Conservation (phyloP, 805 yeast species). For the Lipomyces yamadae region DNA sequence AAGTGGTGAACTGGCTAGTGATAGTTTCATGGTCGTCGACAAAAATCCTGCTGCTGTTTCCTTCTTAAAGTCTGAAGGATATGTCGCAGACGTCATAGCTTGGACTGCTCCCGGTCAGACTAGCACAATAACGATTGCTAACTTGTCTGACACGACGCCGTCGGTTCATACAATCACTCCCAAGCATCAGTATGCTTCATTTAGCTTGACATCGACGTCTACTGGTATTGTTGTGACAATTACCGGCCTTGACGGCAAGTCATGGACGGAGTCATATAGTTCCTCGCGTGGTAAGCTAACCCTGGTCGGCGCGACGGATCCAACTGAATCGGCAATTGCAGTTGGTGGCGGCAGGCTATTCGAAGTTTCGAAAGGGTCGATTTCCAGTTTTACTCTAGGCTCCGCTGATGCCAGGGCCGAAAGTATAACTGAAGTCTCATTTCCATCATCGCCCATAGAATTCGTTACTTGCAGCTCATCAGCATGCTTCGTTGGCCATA, state of each 20-base stretch:
- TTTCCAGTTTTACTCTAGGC: neutral
- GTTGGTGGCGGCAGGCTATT: slow-evolving; percentile 1
- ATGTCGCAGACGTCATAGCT: neutral
- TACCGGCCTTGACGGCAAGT: neutral
- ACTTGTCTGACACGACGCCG: neutral
- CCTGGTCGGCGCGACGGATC: neutral
- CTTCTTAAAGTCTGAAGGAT: slow-evolving; percentile 4
- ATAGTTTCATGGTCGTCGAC: slow-evolving; percentile 15
- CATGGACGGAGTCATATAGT: slow-evolving; percentile 7
- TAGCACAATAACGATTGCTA: slow-evolving; percentile 18
- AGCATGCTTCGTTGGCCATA: slow-evolving; percentile 20
- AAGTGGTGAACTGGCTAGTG: slow-evolving; percentile 4
- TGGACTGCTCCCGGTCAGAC: slow-evolving; percentile 24
- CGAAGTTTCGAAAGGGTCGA: neutral
- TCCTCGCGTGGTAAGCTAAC: neutral
- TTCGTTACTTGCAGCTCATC: slow-evolving; percentile 20
- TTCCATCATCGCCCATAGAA: slow-evolving; percentile 5
- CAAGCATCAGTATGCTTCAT: slow-evolving; percentile 12
- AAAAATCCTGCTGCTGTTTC: slow-evolving; percentile 23
- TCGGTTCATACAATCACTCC: slow-evolving; percentile 13
- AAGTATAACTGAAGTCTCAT: slow-evolving; percentile 1
- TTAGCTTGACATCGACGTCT: neutral
- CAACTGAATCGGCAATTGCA: neutral
- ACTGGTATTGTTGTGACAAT: neutral
- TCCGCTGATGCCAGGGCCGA: neutral